Conservation (phyloP, 2,329 filamentous ascomycete species). For the Stagonosporopsis tanaceti region DNA sequence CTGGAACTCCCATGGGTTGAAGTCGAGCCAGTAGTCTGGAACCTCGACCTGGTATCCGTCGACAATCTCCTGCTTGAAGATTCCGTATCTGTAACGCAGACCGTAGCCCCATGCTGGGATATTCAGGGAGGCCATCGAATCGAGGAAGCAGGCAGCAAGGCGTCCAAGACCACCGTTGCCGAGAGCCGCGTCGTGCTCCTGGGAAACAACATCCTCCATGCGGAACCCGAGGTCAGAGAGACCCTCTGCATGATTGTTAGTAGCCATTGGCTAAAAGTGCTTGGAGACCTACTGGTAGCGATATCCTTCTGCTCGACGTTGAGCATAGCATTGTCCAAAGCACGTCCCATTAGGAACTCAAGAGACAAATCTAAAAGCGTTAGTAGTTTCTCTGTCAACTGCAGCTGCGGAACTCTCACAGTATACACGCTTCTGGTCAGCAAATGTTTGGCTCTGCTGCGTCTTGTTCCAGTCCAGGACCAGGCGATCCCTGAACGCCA, state of each 20-base stretch:
- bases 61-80: constrained; percentile 99
- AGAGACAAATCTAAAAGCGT: constrained; percentile 76
- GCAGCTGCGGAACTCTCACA: constrained; percentile 59
- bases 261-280: neutral
- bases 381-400: constrained; percentile 10
- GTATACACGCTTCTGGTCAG: constrained; percentile 92
- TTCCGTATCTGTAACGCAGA: constrained; percentile 88
- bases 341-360: constrained; percentile 96
- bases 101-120: constrained; percentile 98
- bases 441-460: constrained; percentile 92
- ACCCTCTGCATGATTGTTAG: constrained; percentile 67
- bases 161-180: constrained; percentile 96
- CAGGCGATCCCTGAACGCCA: constrained; percentile 91
- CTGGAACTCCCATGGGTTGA: constrained; percentile 99
- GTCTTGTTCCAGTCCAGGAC: constrained; percentile 98
- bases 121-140: constrained; percentile 93
- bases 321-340: constrained; percentile 97
- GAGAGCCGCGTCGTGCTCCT: constrained; percentile 95
- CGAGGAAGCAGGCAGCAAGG: constrained; percentile 94
- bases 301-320: constrained; percentile 89
- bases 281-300: constrained; percentile 70
- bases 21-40: constrained; percentile 98
- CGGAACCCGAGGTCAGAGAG: constrained; percentile 91
- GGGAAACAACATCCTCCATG: constrained; percentile 91
- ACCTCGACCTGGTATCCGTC: constrained; percentile 98